Percentiles rank a stretch among this genome's conserved stretches.
Conservation (phyloP, 805 yeast species). For the Zygoascus bituminiphila region DNA sequence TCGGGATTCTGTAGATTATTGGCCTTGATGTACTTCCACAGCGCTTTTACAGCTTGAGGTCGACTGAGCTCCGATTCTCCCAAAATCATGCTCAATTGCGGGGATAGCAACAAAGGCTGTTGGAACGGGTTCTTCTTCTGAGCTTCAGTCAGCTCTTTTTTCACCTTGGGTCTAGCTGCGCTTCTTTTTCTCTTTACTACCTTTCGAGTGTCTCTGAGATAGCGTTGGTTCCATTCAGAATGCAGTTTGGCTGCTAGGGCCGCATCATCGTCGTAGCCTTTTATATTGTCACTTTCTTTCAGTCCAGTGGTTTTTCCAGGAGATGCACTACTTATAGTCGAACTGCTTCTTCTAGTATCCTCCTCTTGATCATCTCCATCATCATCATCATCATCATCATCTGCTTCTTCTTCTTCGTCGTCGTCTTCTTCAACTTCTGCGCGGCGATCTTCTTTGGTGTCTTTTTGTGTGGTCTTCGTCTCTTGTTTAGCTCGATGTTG, state of each 20-base stretch:
- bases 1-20: slow-evolving; percentile 56
- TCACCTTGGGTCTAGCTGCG: slow-evolving; percentile 4
- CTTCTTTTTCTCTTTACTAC: slow-evolving; percentile 7
- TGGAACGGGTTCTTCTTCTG: slow-evolving; percentile 22
- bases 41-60: slow-evolving; percentile 58
- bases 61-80: slow-evolving; percentile 44
- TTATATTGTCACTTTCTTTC: slow-evolving; percentile 8
- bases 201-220: slow-evolving; percentile 9
- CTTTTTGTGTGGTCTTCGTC: neutral
- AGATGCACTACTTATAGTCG: neutral
- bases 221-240: slow-evolving; percentile 19
- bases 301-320: neutral
- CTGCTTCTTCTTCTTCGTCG: neutral
- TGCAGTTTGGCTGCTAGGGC: slow-evolving; percentile 44
- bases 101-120: slow-evolving; percentile 41
- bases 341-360: neutral
- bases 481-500: slow-evolving; percentile 21
- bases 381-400: slow-evolving; percentile 25
- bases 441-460: neutral
- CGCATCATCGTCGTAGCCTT: slow-evolving; percentile 32
- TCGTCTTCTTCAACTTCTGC: neutral
- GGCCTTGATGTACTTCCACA: slow-evolving; percentile 65
- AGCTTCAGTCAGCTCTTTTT: slow-evolving; percentile 3
- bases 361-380: slow-evolving; percentile 4
- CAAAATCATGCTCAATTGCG: slow-evolving; percentile 43